These are phyloP conservation scores for Saccharomycopsis guyanensis DNA, from an alignment of 805 yeast genomes.

Conservation along the genomic window DNA sequence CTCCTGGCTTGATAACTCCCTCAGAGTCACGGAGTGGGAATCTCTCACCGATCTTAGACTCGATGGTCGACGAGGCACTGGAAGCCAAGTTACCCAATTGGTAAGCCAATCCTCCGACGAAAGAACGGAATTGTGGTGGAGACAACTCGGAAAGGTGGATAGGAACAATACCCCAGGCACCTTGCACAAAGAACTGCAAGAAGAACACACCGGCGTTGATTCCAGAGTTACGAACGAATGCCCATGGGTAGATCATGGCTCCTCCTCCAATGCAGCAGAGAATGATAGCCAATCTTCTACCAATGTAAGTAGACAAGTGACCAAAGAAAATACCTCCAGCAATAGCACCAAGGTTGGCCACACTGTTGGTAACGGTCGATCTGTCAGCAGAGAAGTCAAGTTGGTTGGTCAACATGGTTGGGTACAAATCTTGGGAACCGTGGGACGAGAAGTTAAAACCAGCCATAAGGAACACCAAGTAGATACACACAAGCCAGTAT, in stretches of 20 bases:
- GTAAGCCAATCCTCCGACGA: constrained; percentile 55
- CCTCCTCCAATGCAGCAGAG: constrained; percentile 47
- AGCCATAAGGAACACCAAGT: constrained; percentile 53
- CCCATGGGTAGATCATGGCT: constrained; percentile 57
- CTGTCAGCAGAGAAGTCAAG: constrained; percentile 37
- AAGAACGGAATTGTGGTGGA: constrained; percentile 55
- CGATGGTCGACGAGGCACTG: constrained; percentile 65
- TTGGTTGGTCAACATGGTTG: constrained; percentile 53
- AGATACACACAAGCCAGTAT: constrained; percentile 56
- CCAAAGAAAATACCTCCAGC: constrained; percentile 56
- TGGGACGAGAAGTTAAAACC: constrained; percentile 69
- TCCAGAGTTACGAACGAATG: constrained; percentile 33
- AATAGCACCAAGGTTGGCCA: constrained; percentile 62
- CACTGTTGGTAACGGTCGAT: constrained; percentile 52
- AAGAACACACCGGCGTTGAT: constrained; percentile 54
- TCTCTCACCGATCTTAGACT: constrained; percentile 49
- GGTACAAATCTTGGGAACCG: constrained; percentile 68
- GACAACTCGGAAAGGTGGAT: constrained; percentile 59
- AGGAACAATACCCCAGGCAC: constrained; percentile 70
- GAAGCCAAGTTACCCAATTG: constrained; percentile 71
- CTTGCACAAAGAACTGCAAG: constrained; percentile 59
- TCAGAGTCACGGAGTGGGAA: constrained; percentile 42
- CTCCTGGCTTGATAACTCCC: constrained; percentile 26
- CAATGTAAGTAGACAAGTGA: constrained; percentile 48
- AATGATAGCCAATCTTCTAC: constrained; percentile 52